Evolutionary conservation across 371 early-diverging fungal species (phyloP).

Genomic region (Mortierella sp.): DNA sequence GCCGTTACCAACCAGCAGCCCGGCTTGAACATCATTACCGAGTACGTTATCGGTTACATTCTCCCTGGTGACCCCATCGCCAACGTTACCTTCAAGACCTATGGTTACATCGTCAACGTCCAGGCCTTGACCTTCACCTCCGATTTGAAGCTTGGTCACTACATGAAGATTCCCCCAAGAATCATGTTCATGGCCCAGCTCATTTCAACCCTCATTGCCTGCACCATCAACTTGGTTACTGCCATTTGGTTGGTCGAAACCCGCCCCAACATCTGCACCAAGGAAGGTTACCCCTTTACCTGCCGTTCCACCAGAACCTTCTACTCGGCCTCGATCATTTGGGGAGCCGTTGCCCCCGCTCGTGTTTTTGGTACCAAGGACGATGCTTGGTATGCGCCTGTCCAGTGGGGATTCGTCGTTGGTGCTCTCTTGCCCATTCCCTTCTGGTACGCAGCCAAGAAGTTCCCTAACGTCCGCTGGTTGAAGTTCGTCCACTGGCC

Average conservation of each 20-base stretch:
- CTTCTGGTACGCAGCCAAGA: slow-evolving; percentile 55
- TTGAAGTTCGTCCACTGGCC: slow-evolving; percentile 37
- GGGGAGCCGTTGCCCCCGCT: slow-evolving; percentile 80
- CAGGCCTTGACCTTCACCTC: slow-evolving; percentile 63
- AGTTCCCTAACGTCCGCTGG: slow-evolving; percentile 36
- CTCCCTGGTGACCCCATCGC: slow-evolving; percentile 66
- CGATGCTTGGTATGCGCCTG: slow-evolving; percentile 65
- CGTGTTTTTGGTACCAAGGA: slow-evolving; percentile 71
- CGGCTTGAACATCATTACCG: slow-evolving; percentile 80
- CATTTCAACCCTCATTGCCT: slow-evolving; percentile 63
- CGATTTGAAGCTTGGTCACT: slow-evolving; percentile 70
- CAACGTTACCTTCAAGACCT: slow-evolving; percentile 62
- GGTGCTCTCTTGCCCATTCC: slow-evolving; percentile 69
- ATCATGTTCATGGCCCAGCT: slow-evolving; percentile 64
- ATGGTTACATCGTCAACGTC: slow-evolving; percentile 65
- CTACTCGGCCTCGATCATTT: slow-evolving; percentile 60
- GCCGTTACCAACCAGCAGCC: slow-evolving; percentile 77
- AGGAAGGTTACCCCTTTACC: slow-evolving; percentile 50
- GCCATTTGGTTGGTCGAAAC: slow-evolving; percentile 63
- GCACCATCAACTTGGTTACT: slow-evolving; percentile 44
- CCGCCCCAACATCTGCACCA: slow-evolving; percentile 55
- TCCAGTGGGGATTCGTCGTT: slow-evolving; percentile 65
- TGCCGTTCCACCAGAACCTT: slow-evolving; percentile 42
- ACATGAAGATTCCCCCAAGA: slow-evolving; percentile 76
- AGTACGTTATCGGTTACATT: slow-evolving; percentile 69